Evolutionary conservation across 148 eudicot genomes (phyloP).

Genomic region (Fagopyrum homotropicum): DNA sequence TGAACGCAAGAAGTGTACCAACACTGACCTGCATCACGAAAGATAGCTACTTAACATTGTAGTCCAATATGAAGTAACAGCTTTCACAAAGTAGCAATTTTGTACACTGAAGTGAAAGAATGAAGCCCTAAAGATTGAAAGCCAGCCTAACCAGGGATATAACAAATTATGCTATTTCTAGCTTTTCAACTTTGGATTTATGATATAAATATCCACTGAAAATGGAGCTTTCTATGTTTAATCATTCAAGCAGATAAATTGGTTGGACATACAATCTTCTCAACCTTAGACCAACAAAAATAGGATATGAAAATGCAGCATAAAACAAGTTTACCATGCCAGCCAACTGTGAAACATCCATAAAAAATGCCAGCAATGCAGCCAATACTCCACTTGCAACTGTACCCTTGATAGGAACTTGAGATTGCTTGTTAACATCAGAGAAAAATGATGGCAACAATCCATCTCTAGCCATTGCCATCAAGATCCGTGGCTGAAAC

Average conservation of each 20-base stretch:
- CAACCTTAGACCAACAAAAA: not conserved
- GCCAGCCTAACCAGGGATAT: not conserved
- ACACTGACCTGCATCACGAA: slow-evolving; percentile 35
- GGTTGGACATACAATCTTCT: not conserved
- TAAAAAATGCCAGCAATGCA: slow-evolving; percentile 63
- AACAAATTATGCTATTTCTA: not conserved
- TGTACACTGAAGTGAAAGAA: not conserved
- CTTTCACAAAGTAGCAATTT: not conserved
- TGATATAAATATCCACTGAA: not conserved
- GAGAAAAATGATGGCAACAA: slow-evolving; percentile 86
- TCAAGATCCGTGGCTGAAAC: slow-evolving; percentile 75
- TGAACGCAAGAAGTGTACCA: slow-evolving; percentile 93
- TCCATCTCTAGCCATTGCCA: slow-evolving; percentile 99
- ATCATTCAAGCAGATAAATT: not conserved
- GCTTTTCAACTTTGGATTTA: too few species aligned
- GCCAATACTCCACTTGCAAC: slow-evolving; percentile 59
- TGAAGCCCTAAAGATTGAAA: not conserved
- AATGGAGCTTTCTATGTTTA: not conserved
- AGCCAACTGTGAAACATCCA: slow-evolving; percentile 85
- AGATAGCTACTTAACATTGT: slow-evolving; percentile 14
- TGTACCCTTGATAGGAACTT: slow-evolving; percentile 88
- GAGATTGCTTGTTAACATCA: slow-evolving; percentile 60
- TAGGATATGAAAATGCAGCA: not conserved
- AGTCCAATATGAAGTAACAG: not conserved
- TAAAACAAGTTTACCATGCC: slow-evolving; percentile 61